A percentile compares a stretch with the other conserved stretches of the same genome.
These are phyloP conservation scores for Echeveria elegans DNA, from an alignment of 164 flowering plant genomes.

Conservation along the genomic window DNA sequence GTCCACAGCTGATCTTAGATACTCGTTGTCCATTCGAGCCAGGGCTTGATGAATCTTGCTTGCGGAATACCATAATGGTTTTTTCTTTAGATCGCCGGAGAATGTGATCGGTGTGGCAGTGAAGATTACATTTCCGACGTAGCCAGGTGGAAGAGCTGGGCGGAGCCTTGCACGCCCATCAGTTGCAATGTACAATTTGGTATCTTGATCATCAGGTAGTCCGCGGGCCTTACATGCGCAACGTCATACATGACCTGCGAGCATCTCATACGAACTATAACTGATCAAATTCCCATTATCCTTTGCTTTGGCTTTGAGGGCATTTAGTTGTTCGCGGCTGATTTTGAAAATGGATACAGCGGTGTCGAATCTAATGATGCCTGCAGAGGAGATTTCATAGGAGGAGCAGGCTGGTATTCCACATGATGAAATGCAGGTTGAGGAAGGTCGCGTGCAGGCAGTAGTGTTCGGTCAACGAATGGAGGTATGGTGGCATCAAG, in stretches of 20 bases:
- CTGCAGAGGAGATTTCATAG: background rate
- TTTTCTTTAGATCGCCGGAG: constrained; percentile 12
- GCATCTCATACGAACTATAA: constrained; percentile 14
- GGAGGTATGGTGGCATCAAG: constrained; percentile 4
- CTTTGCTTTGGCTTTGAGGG: constrained; percentile 14
- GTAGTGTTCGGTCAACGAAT: background rate
- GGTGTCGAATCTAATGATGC: background rate
- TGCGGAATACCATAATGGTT: constrained; percentile 9
- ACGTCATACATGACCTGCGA: constrained; percentile 24
- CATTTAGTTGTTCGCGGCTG: constrained; percentile 12
- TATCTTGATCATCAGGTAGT: constrained; percentile 12
- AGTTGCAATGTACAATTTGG: constrained; percentile 15
- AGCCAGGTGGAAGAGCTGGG: constrained; percentile 19
- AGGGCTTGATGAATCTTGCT: constrained; percentile 15
- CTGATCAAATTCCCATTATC: background rate
- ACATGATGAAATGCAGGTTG: constrained; percentile 2
- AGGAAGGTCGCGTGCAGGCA: constrained; percentile 5
- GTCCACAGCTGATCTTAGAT: constrained; percentile 24
- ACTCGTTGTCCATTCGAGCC: constrained; percentile 16
- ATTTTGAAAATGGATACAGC: constrained; percentile 10
- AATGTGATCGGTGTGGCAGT: constrained; percentile 6
- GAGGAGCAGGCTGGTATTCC: constrained; percentile 7
- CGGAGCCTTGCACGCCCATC: constrained; percentile 17
- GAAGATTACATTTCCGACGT: constrained; percentile 19
- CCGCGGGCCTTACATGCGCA: constrained; percentile 20